These are phyloP conservation scores for Hortiboletus flavorubellus DNA, from an alignment of 768 basidiomycete species.

Conservation along the genomic window DNA sequence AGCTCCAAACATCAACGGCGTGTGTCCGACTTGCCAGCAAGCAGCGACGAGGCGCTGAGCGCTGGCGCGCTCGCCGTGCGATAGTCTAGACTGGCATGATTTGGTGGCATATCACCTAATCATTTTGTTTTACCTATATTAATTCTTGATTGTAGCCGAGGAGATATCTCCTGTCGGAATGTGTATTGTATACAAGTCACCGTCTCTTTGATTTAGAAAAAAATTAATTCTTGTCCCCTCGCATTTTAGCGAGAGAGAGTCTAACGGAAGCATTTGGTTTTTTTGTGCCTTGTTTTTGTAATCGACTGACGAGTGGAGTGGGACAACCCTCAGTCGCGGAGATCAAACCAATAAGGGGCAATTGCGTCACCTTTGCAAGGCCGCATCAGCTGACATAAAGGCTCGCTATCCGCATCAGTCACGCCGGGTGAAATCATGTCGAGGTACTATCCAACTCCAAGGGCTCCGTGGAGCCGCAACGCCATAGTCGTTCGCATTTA, in stretches of 20 bases:
- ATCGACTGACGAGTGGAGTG: not conserved
- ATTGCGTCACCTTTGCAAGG: conserved; percentile 3
- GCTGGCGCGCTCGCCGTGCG: not conserved
- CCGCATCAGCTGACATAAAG: not conserved
- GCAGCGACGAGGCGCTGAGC: conserved; percentile 24
- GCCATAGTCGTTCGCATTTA: not conserved
- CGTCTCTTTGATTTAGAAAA: not conserved
- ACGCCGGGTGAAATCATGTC: conserved; percentile 1
- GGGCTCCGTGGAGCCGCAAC: conserved; percentile 23
- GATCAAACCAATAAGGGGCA: conserved; percentile 23
- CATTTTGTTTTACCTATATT: conserved; percentile 17
- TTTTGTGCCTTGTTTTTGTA: conserved; percentile 11
- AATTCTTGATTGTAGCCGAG: conserved; percentile 31
- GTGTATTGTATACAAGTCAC: conserved; percentile 14
- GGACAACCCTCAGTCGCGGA: conserved; percentile 23
- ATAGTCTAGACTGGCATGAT: conserved; percentile 11
- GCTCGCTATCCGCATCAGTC: conserved; percentile 1
- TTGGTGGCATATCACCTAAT: conserved; percentile 22
- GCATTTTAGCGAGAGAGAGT: conserved; percentile 14
- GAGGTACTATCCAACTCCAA: conserved; percentile 16
- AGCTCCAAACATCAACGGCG: conserved; percentile 43
- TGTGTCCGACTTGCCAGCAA: conserved; percentile 41
- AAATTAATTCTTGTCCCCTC: conserved; percentile 10
- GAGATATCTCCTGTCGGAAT: conserved; percentile 15
- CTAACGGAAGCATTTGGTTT: conserved; percentile 29